Base-by-base conservation (phyloP, 331 rosid genomes). In the Phaseolus coccineus region DNA sequence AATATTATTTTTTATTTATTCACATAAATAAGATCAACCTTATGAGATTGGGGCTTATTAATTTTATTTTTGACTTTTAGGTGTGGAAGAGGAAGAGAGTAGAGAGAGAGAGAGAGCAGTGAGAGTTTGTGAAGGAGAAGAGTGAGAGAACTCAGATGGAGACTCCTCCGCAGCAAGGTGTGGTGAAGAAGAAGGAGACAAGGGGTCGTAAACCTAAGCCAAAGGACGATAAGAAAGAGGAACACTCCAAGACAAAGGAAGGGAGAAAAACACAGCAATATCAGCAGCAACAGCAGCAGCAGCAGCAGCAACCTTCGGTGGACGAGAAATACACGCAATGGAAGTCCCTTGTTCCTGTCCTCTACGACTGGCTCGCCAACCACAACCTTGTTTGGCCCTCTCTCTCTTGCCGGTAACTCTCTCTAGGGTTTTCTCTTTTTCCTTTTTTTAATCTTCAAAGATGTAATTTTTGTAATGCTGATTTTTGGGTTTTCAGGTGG, bases 301-400 rank as follows among this genome's bases (percentile, higher is more conserved):
- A 72, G 0, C 96, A 87, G 0, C 94, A 87, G 11, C 92, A 88
- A 48, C 84, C 91, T 83, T 59, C 93, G 10, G 95, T 93, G 13
- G 99, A 96, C 71, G 99, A 96, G 74, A 88, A 89, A 71, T 96
- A 96, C 88, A 69, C 93, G 8, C 99, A 96, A 79, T 96, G 99
- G 99, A 96, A 96, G 83, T 90, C 99, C 4, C 98, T 96, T 12
- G 98, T 96, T 53, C 99, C 99, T 4, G 94, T 96, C 44, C 99
- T 96, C 67, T 96, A 96, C 40, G 99, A 96, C 81, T 96, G 99
- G 99, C 97, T 96, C 22, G 97, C 99, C 39, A 96, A 96, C 79
- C 99, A 96, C 86, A 96, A 96, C 78, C 99, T 96, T 68, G 98
- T 96, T 52, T 96, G 99, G 99, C 99, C 99, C 35, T 96, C 99